phyloP scores from a whole-genome alignment of 1,284 basidiomycete genomes.

The Papiliotrema nemorosa region DNA sequence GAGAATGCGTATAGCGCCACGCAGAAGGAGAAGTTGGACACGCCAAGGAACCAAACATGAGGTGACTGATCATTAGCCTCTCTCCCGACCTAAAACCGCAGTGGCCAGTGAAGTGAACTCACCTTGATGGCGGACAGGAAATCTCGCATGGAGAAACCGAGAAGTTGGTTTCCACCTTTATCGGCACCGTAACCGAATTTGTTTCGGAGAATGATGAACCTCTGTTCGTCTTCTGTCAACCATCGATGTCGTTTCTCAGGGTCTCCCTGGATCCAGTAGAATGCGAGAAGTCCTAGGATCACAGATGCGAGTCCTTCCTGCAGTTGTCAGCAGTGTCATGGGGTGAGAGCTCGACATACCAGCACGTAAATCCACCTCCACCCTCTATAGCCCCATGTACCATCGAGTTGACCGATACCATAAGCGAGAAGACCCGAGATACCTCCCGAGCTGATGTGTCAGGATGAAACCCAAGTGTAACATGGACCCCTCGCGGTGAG shows the following conservation, averaged over 20 bases:
- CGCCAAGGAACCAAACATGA: constrained; percentile 17
- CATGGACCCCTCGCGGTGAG: too few relatives aligned
- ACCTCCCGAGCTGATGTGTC: constrained; percentile 16
- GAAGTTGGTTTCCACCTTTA: neutral
- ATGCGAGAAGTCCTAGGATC: constrained; percentile 3
- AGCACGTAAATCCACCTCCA: constrained; percentile 27
- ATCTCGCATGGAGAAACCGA: constrained; percentile 4
- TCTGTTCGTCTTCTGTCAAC: constrained; percentile 10
- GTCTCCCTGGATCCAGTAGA: constrained; percentile 2
- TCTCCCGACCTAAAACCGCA: neutral
- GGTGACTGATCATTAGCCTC: constrained; percentile 12
- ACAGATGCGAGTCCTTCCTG: constrained; percentile 11
- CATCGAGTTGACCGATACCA: constrained; percentile 31
- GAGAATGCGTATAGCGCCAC: constrained; percentile 16
- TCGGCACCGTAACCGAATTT: constrained; percentile 9
- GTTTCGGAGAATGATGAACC: constrained; percentile 12
- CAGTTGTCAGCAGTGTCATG: too few relatives aligned
- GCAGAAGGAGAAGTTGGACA: constrained; percentile 16
- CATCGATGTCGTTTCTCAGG: constrained; percentile 6
- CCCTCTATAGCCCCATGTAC: constrained; percentile 20
- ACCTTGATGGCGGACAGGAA: constrained; percentile 18
- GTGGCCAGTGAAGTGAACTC: neutral
- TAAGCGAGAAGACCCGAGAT: constrained; percentile 34
- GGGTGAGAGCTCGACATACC: too few relatives aligned
- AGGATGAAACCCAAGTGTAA: neutral